Evolutionary conservation across 805 yeast genomes (phyloP).

Genomic region (Hanseniaspora osmophila): DNA sequence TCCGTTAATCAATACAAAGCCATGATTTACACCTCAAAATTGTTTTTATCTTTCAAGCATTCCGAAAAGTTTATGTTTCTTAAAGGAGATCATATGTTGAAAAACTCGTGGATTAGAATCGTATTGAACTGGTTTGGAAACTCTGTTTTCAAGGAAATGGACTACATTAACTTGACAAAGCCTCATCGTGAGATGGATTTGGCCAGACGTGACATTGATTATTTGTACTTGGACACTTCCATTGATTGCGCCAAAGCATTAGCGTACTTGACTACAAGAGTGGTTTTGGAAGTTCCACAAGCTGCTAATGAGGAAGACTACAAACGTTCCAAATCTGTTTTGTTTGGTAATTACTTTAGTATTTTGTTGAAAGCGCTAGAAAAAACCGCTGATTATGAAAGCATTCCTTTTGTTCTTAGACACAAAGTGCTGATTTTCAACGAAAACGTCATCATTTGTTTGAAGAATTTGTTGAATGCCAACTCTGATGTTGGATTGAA

Average conservation of each 20-base stretch:
- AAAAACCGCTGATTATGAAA: constrained; percentile 23
- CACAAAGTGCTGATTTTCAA: constrained; percentile 45
- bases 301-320: constrained; percentile 40
- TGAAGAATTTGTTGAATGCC: constrained; percentile 55
- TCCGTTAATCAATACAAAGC: constrained; percentile 19
- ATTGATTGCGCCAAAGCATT: constrained; percentile 49
- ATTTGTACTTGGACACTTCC: constrained; percentile 43
- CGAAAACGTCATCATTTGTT: constrained; percentile 48
- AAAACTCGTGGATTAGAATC: constrained; percentile 34
- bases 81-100: constrained; percentile 31
- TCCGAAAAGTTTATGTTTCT: constrained; percentile 18
- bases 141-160: constrained; percentile 31
- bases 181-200: constrained; percentile 25
- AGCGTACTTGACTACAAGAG: constrained; percentile 37
- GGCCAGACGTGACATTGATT: constrained; percentile 29
- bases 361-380: constrained; percentile 33
- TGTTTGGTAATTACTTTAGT: constrained; percentile 60
- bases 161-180: constrained; percentile 17
- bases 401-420: constrained; percentile 25
- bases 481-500: constrained; percentile 68
- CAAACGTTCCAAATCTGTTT: constrained; percentile 39
- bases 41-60: constrained; percentile 19
- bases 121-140: constrained; percentile 41
- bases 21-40: constrained; percentile 22
- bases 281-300: constrained; percentile 46